These are phyloP conservation scores for Lobosporangium transversale DNA, from an alignment of 192 early-diverging fungal species.

Conservation along the genomic window DNA sequence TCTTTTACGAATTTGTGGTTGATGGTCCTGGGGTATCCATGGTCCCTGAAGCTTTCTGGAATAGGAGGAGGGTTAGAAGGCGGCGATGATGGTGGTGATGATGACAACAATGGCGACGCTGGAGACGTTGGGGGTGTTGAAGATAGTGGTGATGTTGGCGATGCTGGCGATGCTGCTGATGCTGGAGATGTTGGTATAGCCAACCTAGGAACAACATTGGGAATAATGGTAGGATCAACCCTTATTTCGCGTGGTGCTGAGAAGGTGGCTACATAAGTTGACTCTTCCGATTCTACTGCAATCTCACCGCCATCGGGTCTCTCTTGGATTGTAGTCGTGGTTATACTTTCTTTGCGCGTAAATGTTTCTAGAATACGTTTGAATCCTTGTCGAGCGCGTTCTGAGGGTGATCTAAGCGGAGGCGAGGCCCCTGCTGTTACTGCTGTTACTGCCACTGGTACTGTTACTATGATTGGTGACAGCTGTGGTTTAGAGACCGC, in stretches of 20 bases:
- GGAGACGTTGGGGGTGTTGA: no score
- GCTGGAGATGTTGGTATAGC: not conserved
- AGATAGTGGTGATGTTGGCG: no score
- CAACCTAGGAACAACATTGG: no score
- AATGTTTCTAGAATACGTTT: conserved; percentile 10
- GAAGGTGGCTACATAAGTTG: not conserved
- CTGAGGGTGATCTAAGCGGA: not conserved
- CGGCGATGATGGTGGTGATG: no score
- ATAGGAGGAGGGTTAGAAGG: no score
- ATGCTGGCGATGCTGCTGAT: not conserved
- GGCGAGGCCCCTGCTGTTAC: not conserved
- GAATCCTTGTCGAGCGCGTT: not conserved
- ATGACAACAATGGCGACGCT: no score
- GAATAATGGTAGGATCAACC: not conserved
- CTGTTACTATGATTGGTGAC: not conserved
- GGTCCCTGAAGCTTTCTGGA: not conserved
- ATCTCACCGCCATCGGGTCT: conserved; percentile 7
- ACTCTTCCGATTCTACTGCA: conserved; percentile 10
- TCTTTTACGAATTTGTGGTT: conserved; percentile 39
- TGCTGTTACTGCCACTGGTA: not conserved
- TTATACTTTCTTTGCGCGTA: conserved; percentile 3
- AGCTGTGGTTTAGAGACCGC: no score
- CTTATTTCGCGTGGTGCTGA: not conserved
- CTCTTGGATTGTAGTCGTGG: conserved; percentile 14
- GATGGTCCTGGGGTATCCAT: conserved; percentile 31